Evolutionary conservation across 495 filamentous ascomycete genomes (phyloP).

Genomic region (Glarea lozoyensis): DNA sequence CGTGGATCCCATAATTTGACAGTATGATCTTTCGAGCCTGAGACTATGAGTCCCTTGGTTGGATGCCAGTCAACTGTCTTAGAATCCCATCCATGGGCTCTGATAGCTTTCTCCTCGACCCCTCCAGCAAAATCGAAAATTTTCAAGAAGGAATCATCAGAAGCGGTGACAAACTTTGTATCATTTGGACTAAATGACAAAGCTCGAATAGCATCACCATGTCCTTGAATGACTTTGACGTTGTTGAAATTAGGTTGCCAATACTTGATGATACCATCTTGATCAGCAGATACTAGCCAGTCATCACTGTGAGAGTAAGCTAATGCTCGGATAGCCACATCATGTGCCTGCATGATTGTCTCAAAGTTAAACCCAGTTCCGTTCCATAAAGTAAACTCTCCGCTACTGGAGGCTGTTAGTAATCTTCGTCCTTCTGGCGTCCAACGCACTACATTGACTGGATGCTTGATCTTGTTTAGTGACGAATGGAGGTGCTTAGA

Average conservation of each 20-base stretch:
- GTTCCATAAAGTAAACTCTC: conserved; percentile 98
- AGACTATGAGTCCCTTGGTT: conserved; percentile 86
- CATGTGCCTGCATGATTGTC: conserved; percentile 97
- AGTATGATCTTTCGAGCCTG: conserved; percentile 92
- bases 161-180: conserved; percentile 90
- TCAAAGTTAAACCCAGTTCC: conserved; percentile 99
- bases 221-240: conserved; percentile 86
- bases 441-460: conserved; percentile 95
- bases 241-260: conserved; percentile 99
- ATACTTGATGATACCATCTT: conserved; percentile 93
- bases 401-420: conserved; percentile 87
- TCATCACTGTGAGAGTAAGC: conserved; percentile 90
- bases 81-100: conserved; percentile 92
- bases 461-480: conserved; percentile 94
- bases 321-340: conserved; percentile 80
- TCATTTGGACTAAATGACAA: conserved; percentile 92
- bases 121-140: conserved; percentile 95
- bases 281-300: conserved; percentile 93
- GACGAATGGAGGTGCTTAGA: conserved; percentile 89
- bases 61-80: conserved; percentile 98
- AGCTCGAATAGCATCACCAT: conserved; percentile 81
- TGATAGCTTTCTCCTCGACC: conserved; percentile 66
- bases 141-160: conserved; percentile 85
- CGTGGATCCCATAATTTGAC: conserved; percentile 98
- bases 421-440: conserved; percentile 89